phyloP scores from a whole-genome alignment of 2,329 filamentous ascomycete species.

The Fusarium drepaniforme region DNA sequence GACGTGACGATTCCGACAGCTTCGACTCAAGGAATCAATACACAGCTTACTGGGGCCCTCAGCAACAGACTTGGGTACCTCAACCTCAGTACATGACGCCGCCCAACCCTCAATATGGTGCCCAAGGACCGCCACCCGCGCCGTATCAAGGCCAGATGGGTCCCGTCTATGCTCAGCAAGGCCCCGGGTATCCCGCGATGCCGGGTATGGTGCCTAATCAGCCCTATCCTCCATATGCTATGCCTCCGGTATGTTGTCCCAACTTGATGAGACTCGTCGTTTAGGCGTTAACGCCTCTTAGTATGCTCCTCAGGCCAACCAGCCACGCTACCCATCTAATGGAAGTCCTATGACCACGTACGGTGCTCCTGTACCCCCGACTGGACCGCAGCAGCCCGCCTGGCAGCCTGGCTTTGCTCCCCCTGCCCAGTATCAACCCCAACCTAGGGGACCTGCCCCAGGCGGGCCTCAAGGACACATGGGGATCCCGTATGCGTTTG shows the following conservation, averaged over 20 bases:
- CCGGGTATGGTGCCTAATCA: slow-evolving; percentile 56
- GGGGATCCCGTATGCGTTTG: slow-evolving; percentile 77
- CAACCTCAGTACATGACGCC: slow-evolving; percentile 66
- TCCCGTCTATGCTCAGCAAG: slow-evolving; percentile 59
- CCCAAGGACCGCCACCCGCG: slow-evolving; percentile 57
- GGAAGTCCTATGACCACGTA: slow-evolving; percentile 54
- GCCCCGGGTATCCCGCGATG: slow-evolving; percentile 58
- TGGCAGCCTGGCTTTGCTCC: slow-evolving; percentile 55
- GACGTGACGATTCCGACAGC: slow-evolving; percentile 73
- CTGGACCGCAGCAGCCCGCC: slow-evolving; percentile 45
- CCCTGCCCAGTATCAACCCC: slow-evolving; percentile 47
- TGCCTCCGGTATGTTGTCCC: slow-evolving; percentile 58
- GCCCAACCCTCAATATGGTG: slow-evolving; percentile 54
- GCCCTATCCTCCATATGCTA: slow-evolving; percentile 60
- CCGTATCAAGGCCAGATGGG: slow-evolving; percentile 60
- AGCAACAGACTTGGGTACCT: slow-evolving; percentile 70
- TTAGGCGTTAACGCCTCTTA: slow-evolving; percentile 35
- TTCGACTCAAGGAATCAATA: slow-evolving; percentile 78
- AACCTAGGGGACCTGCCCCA: slow-evolving; percentile 47
- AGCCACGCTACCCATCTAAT: slow-evolving; percentile 48
- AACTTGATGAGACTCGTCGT: slow-evolving; percentile 5
- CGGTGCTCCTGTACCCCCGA: slow-evolving; percentile 48
- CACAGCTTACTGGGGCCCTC: slow-evolving; percentile 72
- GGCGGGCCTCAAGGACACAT: slow-evolving; percentile 45
- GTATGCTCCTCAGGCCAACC: slow-evolving; percentile 48